phyloP scores from a whole-genome alignment of 140 eudicot genomes.

The Bidens hawaiensis region DNA sequence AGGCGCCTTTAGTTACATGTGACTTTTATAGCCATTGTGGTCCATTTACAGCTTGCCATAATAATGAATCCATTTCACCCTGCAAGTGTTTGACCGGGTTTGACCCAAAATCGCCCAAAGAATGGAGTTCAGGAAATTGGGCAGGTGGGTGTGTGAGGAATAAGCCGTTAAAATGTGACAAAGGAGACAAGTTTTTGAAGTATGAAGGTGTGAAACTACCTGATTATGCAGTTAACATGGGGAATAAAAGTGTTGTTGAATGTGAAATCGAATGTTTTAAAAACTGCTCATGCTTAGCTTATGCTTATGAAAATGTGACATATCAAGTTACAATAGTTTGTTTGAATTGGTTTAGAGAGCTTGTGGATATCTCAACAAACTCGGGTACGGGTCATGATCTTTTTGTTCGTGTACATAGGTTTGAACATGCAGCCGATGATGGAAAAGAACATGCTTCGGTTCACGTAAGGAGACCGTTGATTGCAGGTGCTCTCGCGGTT shows the following conservation, averaged over 20 bases:
- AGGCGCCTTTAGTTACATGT: slow-evolving; percentile 22
- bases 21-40: slow-evolving; percentile 45
- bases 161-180: slow-evolving; percentile 22
- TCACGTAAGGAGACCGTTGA: slow-evolving; percentile 13
- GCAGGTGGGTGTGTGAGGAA: slow-evolving; percentile 39
- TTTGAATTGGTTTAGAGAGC: slow-evolving; percentile 36
- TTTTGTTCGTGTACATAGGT: slow-evolving; percentile 29
- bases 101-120: slow-evolving; percentile 27
- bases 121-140: slow-evolving; percentile 47
- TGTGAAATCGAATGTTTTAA: slow-evolving; percentile 31
- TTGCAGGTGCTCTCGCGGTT: slow-evolving; percentile 10
- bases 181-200: slow-evolving; percentile 31
- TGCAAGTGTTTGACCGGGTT: slow-evolving; percentile 45
- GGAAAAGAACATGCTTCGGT: background rate
- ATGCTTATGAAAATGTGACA: slow-evolving; percentile 36
- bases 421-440: slow-evolving; percentile 19
- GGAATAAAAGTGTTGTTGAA: slow-evolving; percentile 14
- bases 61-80: background rate
- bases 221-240: slow-evolving; percentile 27
- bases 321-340: slow-evolving; percentile 24
- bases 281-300: slow-evolving; percentile 48
- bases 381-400: slow-evolving; percentile 16
- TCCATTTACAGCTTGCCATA: slow-evolving; percentile 32
- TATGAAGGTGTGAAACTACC: slow-evolving; percentile 37
- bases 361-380: slow-evolving; percentile 21